A percentile compares a stretch with the other conserved stretches of the same genome.
phyloP scores from a whole-genome alignment of 805 yeast genomes.

The Wickerhamiella slavikovae region DNA sequence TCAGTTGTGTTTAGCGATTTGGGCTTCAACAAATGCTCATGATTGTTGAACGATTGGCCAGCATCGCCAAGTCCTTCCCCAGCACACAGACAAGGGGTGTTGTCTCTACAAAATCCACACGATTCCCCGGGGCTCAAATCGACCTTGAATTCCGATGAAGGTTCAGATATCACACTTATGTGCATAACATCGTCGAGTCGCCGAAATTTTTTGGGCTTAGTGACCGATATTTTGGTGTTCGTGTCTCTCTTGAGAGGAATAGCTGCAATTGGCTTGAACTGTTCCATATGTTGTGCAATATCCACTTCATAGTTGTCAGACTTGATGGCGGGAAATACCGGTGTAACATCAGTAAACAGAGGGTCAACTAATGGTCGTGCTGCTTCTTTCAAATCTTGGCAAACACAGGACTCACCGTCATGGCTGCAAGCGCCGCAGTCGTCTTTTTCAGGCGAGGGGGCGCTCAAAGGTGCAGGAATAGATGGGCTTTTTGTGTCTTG shows the following conservation, averaged over 20 bases:
- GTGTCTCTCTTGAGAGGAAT: no score
- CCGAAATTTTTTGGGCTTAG: conserved; percentile 1
- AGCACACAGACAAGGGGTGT: conserved; percentile 73
- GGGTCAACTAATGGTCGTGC: no score
- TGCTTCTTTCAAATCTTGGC: conserved; percentile 15
- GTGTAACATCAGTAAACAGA: no score
- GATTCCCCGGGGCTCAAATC: conserved; percentile 25
- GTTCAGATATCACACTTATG: no score
- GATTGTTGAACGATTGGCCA: no score
- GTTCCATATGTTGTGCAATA: background rate
- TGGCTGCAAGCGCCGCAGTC: conserved; percentile 17
- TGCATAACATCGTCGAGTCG: conserved; percentile 2
- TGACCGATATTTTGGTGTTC: background rate
- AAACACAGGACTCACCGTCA: conserved; percentile 17
- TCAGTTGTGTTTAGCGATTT: no score
- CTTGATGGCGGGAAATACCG: no score
- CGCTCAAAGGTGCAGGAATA: no score
- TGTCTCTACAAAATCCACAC: conserved; percentile 84
- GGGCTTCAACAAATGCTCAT: no score
- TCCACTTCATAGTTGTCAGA: background rate
- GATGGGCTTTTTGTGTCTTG: no score
- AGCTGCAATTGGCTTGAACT: background rate
- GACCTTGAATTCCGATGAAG: conserved; percentile 3
- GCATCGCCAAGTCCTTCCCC: conserved; percentile 14
- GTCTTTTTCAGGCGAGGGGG: no score